These are phyloP conservation scores for Epichloe sibirici DNA, from an alignment of 2,329 filamentous ascomycete species.

Conservation along the genomic window DNA sequence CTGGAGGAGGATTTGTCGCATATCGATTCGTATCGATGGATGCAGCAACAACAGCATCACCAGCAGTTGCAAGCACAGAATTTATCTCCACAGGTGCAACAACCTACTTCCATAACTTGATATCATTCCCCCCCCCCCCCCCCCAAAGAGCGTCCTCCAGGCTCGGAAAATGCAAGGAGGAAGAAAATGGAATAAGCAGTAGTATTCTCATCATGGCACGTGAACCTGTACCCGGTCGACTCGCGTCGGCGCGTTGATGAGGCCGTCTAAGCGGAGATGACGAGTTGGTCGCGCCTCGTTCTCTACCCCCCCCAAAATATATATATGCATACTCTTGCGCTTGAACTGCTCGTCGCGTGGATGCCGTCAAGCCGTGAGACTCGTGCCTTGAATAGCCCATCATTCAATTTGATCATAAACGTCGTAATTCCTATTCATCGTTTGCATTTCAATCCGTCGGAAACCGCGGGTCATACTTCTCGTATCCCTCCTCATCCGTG, in stretches of 20 bases:
- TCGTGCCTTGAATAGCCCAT: neutral
- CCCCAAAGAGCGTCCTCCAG: neutral
- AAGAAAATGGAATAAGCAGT: neutral
- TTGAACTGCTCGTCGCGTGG: too few relatives aligned
- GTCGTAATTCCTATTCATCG: neutral
- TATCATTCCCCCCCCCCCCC: neutral
- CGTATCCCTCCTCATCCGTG: slow-evolving; percentile 59
- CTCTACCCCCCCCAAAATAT: neutral
- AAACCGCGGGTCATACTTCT: slow-evolving; percentile 49
- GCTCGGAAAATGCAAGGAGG: neutral
- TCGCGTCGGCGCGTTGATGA: neutral
- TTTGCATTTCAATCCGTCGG: slow-evolving; percentile 43
- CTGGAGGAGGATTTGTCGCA: slow-evolving; percentile 48
- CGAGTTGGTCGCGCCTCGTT: neutral
- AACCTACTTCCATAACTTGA: neutral
- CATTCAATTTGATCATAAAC: neutral
- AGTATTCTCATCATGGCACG: neutral
- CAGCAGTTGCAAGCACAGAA: slow-evolving; percentile 2
- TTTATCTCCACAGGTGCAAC: neutral
- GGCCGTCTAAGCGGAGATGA: neutral
- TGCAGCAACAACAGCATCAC: slow-evolving; percentile 10
- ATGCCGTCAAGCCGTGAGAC: too few relatives aligned
- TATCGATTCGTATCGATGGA: slow-evolving; percentile 27
- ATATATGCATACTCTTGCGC: neutral
- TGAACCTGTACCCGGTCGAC: neutral